phyloP scores from a whole-genome alignment of 2,329 filamentous ascomycete species.

The Stagonosporopsis rhizophila region DNA sequence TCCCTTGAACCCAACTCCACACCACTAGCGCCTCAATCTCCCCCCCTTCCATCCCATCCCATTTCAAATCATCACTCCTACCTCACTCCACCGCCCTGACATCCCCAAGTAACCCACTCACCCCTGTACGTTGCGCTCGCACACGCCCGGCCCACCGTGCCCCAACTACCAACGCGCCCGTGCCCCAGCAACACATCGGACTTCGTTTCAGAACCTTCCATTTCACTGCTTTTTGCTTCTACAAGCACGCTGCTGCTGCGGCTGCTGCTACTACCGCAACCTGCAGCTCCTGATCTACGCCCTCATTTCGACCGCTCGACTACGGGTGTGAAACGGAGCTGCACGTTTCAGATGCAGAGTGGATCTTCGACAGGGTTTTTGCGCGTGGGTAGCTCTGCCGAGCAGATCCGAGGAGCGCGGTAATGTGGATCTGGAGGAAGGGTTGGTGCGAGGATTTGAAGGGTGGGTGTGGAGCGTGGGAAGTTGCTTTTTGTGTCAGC shows the following conservation, averaged over 20 bases:
- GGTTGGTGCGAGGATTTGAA: not conserved
- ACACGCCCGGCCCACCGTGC: not conserved
- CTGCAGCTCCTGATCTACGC: not conserved
- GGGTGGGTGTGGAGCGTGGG: not conserved
- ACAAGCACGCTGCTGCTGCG: too few relatives aligned
- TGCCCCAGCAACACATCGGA: not conserved
- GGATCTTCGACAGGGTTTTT: not conserved
- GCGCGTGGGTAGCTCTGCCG: not conserved
- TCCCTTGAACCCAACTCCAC: too few relatives aligned
- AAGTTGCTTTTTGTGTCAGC: not conserved
- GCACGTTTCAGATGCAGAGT: not conserved
- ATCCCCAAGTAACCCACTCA: not conserved
- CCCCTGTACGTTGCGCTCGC: not conserved
- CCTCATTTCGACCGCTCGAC: not conserved
- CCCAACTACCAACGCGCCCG: not conserved
- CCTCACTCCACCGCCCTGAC: not conserved
- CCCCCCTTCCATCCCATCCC: not conserved
- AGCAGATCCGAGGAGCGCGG: not conserved
- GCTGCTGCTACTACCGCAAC: not conserved
- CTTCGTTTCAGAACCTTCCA: not conserved
- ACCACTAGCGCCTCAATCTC: not conserved
- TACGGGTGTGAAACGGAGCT: not conserved
- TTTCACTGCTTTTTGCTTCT: not conserved
- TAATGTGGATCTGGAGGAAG: not conserved
- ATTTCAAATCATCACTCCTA: too few relatives aligned